These are phyloP conservation scores for Euphorbia schlechtendalii DNA, from an alignment of 441 rosid species.

Conservation along the genomic window DNA sequence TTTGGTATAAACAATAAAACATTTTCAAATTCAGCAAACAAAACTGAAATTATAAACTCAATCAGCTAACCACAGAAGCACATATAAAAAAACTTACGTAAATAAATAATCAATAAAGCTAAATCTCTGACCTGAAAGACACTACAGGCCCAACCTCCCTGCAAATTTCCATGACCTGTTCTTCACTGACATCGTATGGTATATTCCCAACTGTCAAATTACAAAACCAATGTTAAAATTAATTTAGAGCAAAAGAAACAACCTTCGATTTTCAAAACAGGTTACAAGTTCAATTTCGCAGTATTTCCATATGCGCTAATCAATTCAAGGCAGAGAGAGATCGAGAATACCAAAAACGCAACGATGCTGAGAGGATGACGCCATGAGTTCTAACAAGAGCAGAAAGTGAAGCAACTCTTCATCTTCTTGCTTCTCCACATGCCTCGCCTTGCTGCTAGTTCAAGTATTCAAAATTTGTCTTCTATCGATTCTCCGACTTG, in stretches of 20 bases:
- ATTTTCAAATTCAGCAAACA: background rate
- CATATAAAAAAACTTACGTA: background rate
- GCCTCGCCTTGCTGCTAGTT: no score
- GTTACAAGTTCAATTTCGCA: background rate
- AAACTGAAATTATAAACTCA: background rate
- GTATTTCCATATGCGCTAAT: background rate
- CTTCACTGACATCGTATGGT: conserved; percentile 96
- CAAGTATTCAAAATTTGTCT: no score
- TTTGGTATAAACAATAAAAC: background rate
- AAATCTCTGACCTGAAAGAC: conserved; percentile 74
- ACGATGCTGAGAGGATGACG: conserved; percentile 80
- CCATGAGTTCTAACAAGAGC: conserved; percentile 39
- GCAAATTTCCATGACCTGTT: conserved; percentile 88
- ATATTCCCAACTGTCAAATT: conserved; percentile 77
- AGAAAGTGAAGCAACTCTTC: conserved; percentile 32
- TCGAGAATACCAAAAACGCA: conserved; percentile 78
- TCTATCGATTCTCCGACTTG: no score
- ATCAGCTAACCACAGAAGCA: conserved; percentile 3
- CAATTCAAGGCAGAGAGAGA: background rate
- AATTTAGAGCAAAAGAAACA: background rate
- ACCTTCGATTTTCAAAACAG: conserved; percentile 1
- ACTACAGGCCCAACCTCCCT: conserved; percentile 97
- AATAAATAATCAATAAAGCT: background rate
- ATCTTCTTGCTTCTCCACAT: conserved; percentile 14
- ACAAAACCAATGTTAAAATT: conserved; percentile 3